Evolutionary conservation across 176 grass and related monocot species (phyloP).

Genomic region (Eragrostis curvula): DNA sequence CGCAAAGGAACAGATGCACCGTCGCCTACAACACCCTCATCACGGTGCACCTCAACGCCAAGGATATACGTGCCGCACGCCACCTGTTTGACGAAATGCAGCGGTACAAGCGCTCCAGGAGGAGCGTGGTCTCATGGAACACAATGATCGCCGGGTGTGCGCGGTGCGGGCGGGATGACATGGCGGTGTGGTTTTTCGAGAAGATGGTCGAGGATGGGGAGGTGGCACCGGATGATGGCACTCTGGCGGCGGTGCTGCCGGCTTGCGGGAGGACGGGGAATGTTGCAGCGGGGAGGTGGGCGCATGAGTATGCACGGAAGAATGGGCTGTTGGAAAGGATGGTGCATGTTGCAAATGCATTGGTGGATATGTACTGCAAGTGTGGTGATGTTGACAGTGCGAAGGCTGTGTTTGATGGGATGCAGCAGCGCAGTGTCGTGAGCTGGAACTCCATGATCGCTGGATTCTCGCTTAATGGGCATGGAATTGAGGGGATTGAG

Average conservation of each 20-base stretch:
- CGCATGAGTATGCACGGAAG: conserved; percentile 44
- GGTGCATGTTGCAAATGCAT: conserved; percentile 53
- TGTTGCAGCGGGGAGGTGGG: conserved; percentile 42
- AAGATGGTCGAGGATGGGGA: conserved; percentile 41
- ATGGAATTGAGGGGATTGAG: conserved; percentile 46
- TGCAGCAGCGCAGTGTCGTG: conserved; percentile 45
- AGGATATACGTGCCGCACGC: conserved; percentile 17
- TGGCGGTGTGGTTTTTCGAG: conserved; percentile 43
- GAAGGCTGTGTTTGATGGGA: conserved; percentile 39
- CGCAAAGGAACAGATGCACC: conserved; percentile 33
- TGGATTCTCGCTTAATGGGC: conserved; percentile 56
- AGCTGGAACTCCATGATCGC: conserved; percentile 64
- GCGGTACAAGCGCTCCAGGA: conserved; percentile 31
- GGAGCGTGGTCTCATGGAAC: conserved; percentile 69
- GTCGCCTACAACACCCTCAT: conserved; percentile 55
- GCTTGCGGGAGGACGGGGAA: conserved; percentile 56
- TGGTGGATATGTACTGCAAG: conserved; percentile 77
- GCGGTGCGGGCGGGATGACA: conserved; percentile 28
- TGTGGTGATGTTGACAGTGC: conserved; percentile 55
- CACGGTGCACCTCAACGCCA: conserved; percentile 24
- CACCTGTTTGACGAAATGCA: conserved; percentile 63
- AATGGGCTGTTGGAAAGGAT: conserved; percentile 25
- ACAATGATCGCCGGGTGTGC: conserved; percentile 49
- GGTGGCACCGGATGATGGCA: conserved; percentile 54
- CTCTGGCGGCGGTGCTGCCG: conserved; percentile 45